Percentiles rank a stretch among this genome's conserved stretches.
Conservation (phyloP, 495 filamentous ascomycete species). For the Hyaloscypha finlandica region DNA sequence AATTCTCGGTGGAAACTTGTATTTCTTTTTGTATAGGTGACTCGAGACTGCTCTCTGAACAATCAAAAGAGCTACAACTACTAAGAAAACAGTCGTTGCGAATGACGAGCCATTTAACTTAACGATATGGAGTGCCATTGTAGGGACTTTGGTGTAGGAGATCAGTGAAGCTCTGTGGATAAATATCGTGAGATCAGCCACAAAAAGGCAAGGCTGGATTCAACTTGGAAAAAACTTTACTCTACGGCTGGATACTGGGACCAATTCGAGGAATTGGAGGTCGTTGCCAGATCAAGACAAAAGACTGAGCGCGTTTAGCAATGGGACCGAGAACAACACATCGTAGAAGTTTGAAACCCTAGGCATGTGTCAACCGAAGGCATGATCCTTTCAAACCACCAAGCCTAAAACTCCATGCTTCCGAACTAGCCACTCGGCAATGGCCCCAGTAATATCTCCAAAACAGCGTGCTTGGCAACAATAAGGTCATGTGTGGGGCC, state of each 20-base stretch:
- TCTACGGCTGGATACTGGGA: too few relatives aligned
- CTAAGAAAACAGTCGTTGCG: neutral
- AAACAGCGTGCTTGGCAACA: neutral
- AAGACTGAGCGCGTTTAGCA: too few relatives aligned
- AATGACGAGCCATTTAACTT: neutral
- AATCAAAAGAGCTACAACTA: neutral
- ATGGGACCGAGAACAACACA: too few relatives aligned
- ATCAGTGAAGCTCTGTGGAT: neutral
- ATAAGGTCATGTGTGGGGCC: neutral
- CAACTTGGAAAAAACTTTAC: too few relatives aligned
- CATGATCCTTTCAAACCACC: neutral
- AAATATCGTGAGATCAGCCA: neutral
- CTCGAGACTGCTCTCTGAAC: conserved; percentile 6
- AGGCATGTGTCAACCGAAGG: too few relatives aligned
- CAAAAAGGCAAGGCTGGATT: neutral
- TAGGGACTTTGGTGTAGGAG: neutral
- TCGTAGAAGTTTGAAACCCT: too few relatives aligned
- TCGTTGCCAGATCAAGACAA: too few relatives aligned
- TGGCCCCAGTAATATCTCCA: neutral
- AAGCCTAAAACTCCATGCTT: too few relatives aligned
- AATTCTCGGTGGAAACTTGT: conserved; percentile 19
- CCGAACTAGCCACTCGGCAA: neutral
- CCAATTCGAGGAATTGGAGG: too few relatives aligned
- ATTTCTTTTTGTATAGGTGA: conserved; percentile 20
- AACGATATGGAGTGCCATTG: conserved; percentile 1